These are phyloP conservation scores for Aechmea fasciata DNA, from an alignment of 176 grass and related monocot genomes.

Conservation along the genomic window DNA sequence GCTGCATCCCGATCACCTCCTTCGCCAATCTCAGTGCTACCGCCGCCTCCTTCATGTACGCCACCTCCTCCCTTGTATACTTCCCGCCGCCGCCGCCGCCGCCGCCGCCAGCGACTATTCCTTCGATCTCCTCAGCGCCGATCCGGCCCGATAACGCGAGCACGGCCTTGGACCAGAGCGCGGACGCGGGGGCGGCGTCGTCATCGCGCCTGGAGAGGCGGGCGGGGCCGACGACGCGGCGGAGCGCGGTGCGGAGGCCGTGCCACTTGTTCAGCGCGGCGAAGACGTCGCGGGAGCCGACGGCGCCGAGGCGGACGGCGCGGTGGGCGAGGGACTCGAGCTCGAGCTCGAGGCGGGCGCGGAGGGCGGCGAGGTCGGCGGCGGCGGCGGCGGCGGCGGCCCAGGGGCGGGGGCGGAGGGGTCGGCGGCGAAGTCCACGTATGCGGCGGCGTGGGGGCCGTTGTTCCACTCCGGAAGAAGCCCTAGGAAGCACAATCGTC, in stretches of 20 bases:
- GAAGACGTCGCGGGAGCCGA: slow-evolving; percentile 73
- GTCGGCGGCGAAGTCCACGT: slow-evolving; percentile 59
- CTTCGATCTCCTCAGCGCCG: slow-evolving; percentile 11
- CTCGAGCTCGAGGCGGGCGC: slow-evolving; percentile 51
- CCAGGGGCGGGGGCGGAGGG: slow-evolving; percentile 14
- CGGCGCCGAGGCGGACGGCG: slow-evolving; percentile 41
- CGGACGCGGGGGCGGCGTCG: slow-evolving; percentile 21
- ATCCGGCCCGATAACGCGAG: slow-evolving; percentile 18
- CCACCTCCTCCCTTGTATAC: slow-evolving; percentile 73
- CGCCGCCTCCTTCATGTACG: slow-evolving; percentile 60
- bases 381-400: slow-evolving; percentile 15
- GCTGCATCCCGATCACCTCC: slow-evolving; percentile 62
- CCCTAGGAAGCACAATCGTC: slow-evolving; percentile 16
- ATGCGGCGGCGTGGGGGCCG: slow-evolving; percentile 47
- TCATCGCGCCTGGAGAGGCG: slow-evolving; percentile 13
- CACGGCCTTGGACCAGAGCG: slow-evolving; percentile 78
- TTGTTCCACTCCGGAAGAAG: slow-evolving; percentile 84
- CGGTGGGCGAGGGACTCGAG: slow-evolving; percentile 59
- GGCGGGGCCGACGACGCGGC: slow-evolving; percentile 20
- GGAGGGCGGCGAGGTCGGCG: slow-evolving; percentile 34
- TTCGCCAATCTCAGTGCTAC: slow-evolving; percentile 62
- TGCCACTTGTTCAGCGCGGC: slow-evolving; percentile 47
- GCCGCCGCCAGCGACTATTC: slow-evolving; percentile 23
- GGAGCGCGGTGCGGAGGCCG: slow-evolving; percentile 53
- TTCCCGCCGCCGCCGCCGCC: slow-evolving; percentile 2